Conservation (phyloP, 805 yeast genomes). For the Yarrowia sp. region DNA sequence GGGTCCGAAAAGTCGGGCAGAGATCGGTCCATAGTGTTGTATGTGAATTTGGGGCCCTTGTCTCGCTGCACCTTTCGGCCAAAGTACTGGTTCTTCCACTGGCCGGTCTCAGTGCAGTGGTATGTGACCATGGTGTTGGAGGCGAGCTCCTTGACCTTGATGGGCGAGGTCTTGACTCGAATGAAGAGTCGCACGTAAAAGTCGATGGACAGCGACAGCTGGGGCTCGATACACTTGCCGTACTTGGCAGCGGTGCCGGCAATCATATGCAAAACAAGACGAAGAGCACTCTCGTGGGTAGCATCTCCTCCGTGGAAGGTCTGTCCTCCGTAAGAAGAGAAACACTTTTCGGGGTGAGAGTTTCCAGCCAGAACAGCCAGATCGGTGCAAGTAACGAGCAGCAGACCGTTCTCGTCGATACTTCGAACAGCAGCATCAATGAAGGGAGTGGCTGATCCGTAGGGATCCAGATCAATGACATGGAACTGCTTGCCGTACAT, state of each 20-base stretch:
- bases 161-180: slow-evolving; percentile 77
- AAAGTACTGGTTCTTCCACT: slow-evolving; percentile 71
- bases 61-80: slow-evolving; percentile 60
- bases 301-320: slow-evolving; percentile 80
- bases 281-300: slow-evolving; percentile 90
- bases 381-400: slow-evolving; percentile 95
- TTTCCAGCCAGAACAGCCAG: slow-evolving; percentile 94
- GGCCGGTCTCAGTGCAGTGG: slow-evolving; percentile 87
- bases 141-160: slow-evolving; percentile 79
- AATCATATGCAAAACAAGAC: slow-evolving; percentile 79
- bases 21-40: slow-evolving; percentile 70
- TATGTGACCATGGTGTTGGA: slow-evolving; percentile 78
- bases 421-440: slow-evolving; percentile 88
- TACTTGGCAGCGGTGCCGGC: slow-evolving; percentile 88
- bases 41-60: slow-evolving; percentile 52
- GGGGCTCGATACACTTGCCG: slow-evolving; percentile 85
- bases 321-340: slow-evolving; percentile 91
- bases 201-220: slow-evolving; percentile 84
- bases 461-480: slow-evolving; percentile 93
- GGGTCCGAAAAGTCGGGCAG: slow-evolving; percentile 55
- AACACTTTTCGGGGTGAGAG: slow-evolving; percentile 96
- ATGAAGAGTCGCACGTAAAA: slow-evolving; percentile 89
- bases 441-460: slow-evolving; percentile 97
- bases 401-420: slow-evolving; percentile 81
- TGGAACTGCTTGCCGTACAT: slow-evolving; percentile 73